These are phyloP conservation scores for Aspergillus sclerotioniger DNA, from an alignment of 495 filamentous ascomycete species.

Conservation along the genomic window DNA sequence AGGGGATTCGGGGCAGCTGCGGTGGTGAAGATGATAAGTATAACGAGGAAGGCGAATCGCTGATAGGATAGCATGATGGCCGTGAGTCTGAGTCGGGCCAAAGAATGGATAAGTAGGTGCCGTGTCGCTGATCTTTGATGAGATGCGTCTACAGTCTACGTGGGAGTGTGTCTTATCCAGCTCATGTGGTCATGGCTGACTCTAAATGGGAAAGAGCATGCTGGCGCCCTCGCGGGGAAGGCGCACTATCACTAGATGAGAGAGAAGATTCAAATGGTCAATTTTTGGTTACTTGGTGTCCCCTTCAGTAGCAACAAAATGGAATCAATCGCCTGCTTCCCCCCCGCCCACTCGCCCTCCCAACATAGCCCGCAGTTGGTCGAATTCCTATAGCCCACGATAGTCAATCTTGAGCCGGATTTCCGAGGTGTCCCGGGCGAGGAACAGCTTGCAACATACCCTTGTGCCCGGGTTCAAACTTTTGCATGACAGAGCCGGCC, in stretches of 20 bases:
- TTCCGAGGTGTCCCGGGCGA: not conserved
- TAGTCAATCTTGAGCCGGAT: not conserved
- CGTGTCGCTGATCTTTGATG: not conserved
- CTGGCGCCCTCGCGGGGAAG: not conserved
- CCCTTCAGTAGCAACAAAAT: not conserved
- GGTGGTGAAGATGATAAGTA: conserved; percentile 8
- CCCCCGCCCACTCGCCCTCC: not conserved
- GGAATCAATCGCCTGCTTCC: not conserved
- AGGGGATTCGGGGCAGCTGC: conserved; percentile 7
- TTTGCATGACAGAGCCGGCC: not conserved
- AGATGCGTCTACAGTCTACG: not conserved
- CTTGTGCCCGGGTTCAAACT: not conserved
- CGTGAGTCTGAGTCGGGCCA: not conserved
- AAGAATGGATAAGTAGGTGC: not conserved
- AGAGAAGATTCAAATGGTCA: not conserved
- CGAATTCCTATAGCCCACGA: not conserved
- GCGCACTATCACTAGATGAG: not conserved
- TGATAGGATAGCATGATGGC: not conserved
- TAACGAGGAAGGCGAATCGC: not conserved
- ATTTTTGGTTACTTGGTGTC: not conserved
- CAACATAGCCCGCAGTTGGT: not conserved
- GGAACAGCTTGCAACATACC: not conserved
- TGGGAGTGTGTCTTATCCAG: not conserved
- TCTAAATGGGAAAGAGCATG: not conserved
- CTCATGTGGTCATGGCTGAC: not conserved